Evolutionary conservation across 495 filamentous ascomycete species (phyloP), one percentile per base, ranked within the genome.

Genomic region (Chaetomium cochliodes): DNA sequence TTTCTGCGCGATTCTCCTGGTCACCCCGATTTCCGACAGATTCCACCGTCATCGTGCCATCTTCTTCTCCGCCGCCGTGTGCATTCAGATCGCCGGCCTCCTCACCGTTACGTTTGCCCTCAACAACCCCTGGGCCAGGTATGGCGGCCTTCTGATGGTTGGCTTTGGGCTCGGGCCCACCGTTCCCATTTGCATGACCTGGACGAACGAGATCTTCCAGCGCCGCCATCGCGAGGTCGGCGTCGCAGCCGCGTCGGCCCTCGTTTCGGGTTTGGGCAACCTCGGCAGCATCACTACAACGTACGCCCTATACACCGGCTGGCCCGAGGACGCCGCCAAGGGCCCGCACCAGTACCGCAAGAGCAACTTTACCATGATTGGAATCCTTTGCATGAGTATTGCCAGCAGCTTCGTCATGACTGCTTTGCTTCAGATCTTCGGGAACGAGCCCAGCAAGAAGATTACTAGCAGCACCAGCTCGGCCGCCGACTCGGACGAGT

Each of bases 161-260:
- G 92, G 92, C 7, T 97, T 96, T 74, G 92, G 92, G 5, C 86
- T 97, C 7, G 92, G 92, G 7, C 92, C 92, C 15, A 97, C 92
- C 3, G 92, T 97, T 3, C 92, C 92, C 47, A 91, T 92, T 73
- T 91, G 87, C 71, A 96, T 96, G 92, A 88, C 92, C 62, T 96
- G 92, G 92, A 92, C 92, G 8, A 89, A 85, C 64, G 90, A 96
- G 74, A 89, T 96, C 64, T 96, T 96, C 80, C 92, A 96, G 74
- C 85, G 81, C 22, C 88, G 92, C 5, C 92, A 96, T 70, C 90
- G 92, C 37, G 92, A 96, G 76, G 91, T 96, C 41, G 92, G 92
- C 59, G 92, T 96, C 4, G 92, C 92, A n/a, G 89, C 92, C 47
- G 92, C 92, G 1, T 87, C 88, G 2, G 92, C 92, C 3, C 79